Conservation (phyloP, 2,329 filamentous ascomycete genomes). For the Chaetomium sp. region DNA sequence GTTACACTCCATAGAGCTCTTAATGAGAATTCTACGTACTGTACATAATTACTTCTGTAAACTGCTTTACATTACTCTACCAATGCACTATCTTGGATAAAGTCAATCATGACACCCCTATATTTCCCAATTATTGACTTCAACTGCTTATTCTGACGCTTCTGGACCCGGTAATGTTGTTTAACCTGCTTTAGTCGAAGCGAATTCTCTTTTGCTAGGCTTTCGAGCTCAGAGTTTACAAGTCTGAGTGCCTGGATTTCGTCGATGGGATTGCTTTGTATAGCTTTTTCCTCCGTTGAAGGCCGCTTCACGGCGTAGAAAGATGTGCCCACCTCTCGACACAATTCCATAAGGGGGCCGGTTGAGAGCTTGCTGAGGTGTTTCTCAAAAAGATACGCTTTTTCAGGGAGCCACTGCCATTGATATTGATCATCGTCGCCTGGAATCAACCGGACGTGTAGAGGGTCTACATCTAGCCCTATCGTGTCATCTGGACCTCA, state of each 20-base stretch:
- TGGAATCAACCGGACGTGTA: not conserved
- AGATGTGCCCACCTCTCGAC: not conserved
- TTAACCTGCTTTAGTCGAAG: not conserved
- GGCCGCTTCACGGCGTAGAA: not conserved
- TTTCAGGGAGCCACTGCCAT: not conserved
- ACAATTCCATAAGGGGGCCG: not conserved
- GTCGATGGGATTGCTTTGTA: not conserved
- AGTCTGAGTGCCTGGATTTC: not conserved
- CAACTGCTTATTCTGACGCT: not conserved
- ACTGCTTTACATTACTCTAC: not conserved
- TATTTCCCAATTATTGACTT: not conserved
- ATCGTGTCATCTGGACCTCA: not conserved
- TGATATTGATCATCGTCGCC: not conserved
- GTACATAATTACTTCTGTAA: not conserved
- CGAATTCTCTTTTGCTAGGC: not conserved
- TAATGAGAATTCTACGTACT: no score
- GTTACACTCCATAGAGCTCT: no score
- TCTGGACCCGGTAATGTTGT: no score
- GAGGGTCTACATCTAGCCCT: not conserved
- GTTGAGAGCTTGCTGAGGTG: not conserved
- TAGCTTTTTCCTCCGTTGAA: not conserved
- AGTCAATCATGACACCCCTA: not conserved
- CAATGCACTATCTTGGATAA: not conserved
- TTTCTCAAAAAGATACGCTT: not conserved
- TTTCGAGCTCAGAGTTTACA: not conserved